phyloP scores from a whole-genome alignment of 108 stramenopile species.

The Epithemia pelagica region DNA sequence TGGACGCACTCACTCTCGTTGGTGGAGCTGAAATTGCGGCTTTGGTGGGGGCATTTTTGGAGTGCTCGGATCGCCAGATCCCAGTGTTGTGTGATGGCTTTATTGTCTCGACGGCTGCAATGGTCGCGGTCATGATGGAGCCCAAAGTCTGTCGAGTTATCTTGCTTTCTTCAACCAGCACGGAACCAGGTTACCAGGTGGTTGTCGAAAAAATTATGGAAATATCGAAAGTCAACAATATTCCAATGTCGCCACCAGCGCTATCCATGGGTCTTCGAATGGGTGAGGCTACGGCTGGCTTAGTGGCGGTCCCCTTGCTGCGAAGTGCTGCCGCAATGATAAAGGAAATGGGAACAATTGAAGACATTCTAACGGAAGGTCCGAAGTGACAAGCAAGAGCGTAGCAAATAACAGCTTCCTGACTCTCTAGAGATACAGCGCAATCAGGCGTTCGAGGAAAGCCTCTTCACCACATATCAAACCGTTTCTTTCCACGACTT shows the following conservation, averaged over 20 bases:
- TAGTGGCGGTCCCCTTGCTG: constrained; percentile 49
- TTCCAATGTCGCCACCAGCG: constrained; percentile 44
- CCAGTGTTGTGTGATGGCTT: constrained; percentile 77
- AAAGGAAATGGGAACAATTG: constrained; percentile 47
- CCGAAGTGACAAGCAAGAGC: background rate
- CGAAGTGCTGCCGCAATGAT: constrained; percentile 43
- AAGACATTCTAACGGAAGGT: constrained; percentile 28
- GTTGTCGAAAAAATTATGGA: constrained; percentile 42
- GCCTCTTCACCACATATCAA: no score
- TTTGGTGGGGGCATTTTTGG: constrained; percentile 65
- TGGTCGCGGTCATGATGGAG: constrained; percentile 51
- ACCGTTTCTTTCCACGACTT: no score
- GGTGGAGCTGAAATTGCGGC: constrained; percentile 81
- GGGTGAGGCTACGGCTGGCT: constrained; percentile 60
- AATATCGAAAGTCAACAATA: constrained; percentile 30
- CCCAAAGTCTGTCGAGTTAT: constrained; percentile 40
- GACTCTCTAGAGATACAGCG: no score
- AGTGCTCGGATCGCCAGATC: constrained; percentile 38
- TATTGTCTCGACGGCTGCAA: constrained; percentile 63
- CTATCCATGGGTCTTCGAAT: constrained; percentile 61
- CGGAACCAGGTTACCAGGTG: constrained; percentile 50
- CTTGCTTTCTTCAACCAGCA: constrained; percentile 57
- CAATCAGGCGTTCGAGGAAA: no score
- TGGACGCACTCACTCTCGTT: constrained; percentile 22
- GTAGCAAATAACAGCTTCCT: no score